Evolutionary conservation across 2,329 filamentous ascomycete species (phyloP), one percentile per base, ranked within the genome.

Genomic region (Diaporthe capsici): DNA sequence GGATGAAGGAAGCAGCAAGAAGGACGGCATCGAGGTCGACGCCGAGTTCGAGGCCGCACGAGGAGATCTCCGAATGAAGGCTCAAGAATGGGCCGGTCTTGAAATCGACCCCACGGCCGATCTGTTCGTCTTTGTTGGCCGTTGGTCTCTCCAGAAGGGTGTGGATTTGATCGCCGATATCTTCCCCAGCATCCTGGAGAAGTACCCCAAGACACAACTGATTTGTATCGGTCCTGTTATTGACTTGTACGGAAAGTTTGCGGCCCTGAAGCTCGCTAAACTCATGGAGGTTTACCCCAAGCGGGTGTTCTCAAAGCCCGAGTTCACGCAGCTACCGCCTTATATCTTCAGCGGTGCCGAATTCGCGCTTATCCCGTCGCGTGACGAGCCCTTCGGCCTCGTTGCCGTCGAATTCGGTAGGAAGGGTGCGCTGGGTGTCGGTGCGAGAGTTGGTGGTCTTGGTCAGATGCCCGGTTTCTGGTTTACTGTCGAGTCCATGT

Each of bases 381-480:
- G 92, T 80, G 92, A 94, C 80, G 92, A 94, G 82, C 92, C 92
- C 0, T 94, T 93, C 78, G 92, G 92, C 70, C 84, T 93, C 37
- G 92, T 94, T 12, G 92, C 91, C 55, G 91, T 93, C 57, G 91
- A 93, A 78, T 93, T 93, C 77, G 91, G 91, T 75, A 87, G 91
- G 37, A 93, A 93, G 80, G 91, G 91, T 79, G 91, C 91, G 47
- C 86, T 93, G 61, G 91, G 91, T 79, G 90, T 93, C 74, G 91
- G 91, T 73, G 90, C 90, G 57, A 86, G 90, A 75, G 91, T 93
- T 42, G 91, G 91, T 78, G 91, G 91, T 74, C 86, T 93, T 22
- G 90, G 91, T 31, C 90, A 92, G 79, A 92, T 93, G 91, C 91
- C 92, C 31, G 92, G 92, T 53, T 93, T 91, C 89, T 93, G 92